Evolutionary conservation across 345 rosid species (phyloP).

Genomic region (Anacardium occidentale): DNA sequence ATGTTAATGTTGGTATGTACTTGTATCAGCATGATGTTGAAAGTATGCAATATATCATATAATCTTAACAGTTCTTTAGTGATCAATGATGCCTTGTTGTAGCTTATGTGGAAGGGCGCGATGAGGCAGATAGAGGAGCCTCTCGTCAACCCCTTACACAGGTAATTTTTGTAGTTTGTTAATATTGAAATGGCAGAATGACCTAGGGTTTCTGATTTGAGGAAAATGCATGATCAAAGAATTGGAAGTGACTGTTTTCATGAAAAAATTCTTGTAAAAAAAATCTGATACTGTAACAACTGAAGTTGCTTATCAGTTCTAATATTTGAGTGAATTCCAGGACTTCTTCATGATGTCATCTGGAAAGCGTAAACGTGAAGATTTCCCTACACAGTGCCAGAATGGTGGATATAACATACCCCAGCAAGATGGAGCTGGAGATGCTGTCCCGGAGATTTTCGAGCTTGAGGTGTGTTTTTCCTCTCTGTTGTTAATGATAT

Average conservation of each 20-base stretch:
- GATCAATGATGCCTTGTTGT: conserved; percentile 21
- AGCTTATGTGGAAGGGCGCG: conserved; percentile 97
- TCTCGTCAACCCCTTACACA: conserved; percentile 73
- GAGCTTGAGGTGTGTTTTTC: conserved; percentile 35
- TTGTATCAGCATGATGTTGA: conserved; percentile 10
- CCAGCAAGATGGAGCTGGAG: conserved; percentile 95
- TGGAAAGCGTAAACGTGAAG: conserved; percentile 96
- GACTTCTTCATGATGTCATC: conserved; percentile 76
- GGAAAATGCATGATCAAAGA: conserved; percentile 13
- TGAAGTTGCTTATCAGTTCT: conserved; percentile 27
- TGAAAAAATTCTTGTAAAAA: conserved; percentile 11
- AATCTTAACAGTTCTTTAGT: conserved; percentile 19
- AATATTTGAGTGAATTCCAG: conserved; percentile 46
- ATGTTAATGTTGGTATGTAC: conserved; percentile 94
- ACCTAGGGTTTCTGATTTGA: conserved; percentile 13
- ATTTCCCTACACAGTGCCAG: conserved; percentile 57
- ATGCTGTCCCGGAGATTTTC: conserved; percentile 42
- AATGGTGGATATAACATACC: conserved; percentile 84
- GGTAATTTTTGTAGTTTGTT: conserved; percentile 44
- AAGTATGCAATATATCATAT: conserved; percentile 10
- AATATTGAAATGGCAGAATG: conserved; percentile 13
- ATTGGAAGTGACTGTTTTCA: conserved; percentile 9
- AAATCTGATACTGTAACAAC: conserved; percentile 5
- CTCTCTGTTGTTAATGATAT: background rate
- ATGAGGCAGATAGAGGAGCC: conserved; percentile 76